phyloP scores from a whole-genome alignment of 257 asterid species.

The Parsonsia alboflavescens region DNA sequence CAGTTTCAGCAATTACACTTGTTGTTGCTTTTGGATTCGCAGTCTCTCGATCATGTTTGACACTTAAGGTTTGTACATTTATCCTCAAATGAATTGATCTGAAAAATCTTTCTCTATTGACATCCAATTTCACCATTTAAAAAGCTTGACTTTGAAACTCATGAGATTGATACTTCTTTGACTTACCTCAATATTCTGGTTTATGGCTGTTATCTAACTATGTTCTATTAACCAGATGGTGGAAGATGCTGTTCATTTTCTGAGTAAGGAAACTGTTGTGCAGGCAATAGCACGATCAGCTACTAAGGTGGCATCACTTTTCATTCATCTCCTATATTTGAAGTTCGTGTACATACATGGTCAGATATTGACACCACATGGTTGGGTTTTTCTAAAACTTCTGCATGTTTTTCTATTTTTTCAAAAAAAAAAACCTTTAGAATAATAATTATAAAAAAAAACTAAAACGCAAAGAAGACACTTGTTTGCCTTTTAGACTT shows the following conservation, averaged over 20 bases:
- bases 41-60: slow-evolving; percentile 94
- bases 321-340: neutral
- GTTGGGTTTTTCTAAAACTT: neutral
- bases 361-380: neutral
- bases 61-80: slow-evolving; percentile 73
- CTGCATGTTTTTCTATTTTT: neutral
- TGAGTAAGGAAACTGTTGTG: slow-evolving; percentile 81
- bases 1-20: slow-evolving; percentile 93
- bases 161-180: neutral
- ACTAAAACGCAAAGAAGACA: no score
- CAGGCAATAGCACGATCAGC: slow-evolving; percentile 98
- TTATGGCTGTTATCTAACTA: slow-evolving; percentile 11
- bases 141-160: neutral
- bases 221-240: slow-evolving; percentile 61
- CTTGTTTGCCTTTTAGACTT: neutral
- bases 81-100: neutral
- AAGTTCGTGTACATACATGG: neutral
- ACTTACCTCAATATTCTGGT: neutral
- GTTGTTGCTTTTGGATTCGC: slow-evolving; percentile 99
- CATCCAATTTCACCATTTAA: neutral
- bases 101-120: neutral
- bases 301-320: slow-evolving; percentile 62
- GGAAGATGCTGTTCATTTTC: slow-evolving; percentile 99
- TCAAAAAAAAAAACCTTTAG: no score
- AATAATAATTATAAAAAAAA: no score